phyloP scores from a whole-genome alignment of 148 eudicot species.

The Mesembryanthemum crystallinum region DNA sequence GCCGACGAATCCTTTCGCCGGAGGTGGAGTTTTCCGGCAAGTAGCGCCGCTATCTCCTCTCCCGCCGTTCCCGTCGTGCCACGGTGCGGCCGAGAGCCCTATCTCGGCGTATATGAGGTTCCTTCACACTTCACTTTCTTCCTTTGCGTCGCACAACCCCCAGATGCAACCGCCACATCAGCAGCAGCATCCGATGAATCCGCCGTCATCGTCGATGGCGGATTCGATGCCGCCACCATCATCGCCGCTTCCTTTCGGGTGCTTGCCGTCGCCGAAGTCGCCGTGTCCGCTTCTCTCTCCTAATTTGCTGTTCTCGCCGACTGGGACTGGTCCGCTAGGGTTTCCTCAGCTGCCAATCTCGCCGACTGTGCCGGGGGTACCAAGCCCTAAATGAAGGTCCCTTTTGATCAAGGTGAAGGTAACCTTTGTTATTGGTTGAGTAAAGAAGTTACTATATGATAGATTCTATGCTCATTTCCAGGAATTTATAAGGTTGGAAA shows the following conservation, averaged over 20 bases:
- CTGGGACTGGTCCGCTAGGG: slow-evolving; percentile 46
- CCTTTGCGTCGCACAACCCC: neutral
- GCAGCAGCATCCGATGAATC: slow-evolving; percentile 1
- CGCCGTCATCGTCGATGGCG: slow-evolving; percentile 14
- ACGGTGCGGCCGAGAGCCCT: slow-evolving; percentile 88
- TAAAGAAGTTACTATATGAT: neutral
- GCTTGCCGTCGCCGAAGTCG: slow-evolving; percentile 66
- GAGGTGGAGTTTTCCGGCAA: slow-evolving; percentile 16
- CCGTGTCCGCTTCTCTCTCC: slow-evolving; percentile 51
- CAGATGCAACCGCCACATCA: neutral
- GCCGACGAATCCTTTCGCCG: too few species aligned
- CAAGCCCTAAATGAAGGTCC: slow-evolving; percentile 66
- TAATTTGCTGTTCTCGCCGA: slow-evolving; percentile 47
- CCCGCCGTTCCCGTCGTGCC: slow-evolving; percentile 83
- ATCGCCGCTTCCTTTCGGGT: slow-evolving; percentile 59
- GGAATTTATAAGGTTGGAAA: neutral
- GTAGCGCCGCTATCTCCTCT: slow-evolving; percentile 55
- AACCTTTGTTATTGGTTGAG: slow-evolving; percentile 16
- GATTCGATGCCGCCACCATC: slow-evolving; percentile 36
- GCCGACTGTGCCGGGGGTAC: too few species aligned
- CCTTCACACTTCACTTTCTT: slow-evolving; percentile 38
- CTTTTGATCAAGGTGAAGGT: slow-evolving; percentile 22
- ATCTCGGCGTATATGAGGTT: slow-evolving; percentile 88
- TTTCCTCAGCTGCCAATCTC: slow-evolving; percentile 59
- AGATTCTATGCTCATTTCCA: slow-evolving; percentile 6